Evolutionary conservation across 2,329 filamentous ascomycete species (phyloP), one percentile per base, ranked within the genome.

Genomic region (Ophiostoma triangulosporum): DNA sequence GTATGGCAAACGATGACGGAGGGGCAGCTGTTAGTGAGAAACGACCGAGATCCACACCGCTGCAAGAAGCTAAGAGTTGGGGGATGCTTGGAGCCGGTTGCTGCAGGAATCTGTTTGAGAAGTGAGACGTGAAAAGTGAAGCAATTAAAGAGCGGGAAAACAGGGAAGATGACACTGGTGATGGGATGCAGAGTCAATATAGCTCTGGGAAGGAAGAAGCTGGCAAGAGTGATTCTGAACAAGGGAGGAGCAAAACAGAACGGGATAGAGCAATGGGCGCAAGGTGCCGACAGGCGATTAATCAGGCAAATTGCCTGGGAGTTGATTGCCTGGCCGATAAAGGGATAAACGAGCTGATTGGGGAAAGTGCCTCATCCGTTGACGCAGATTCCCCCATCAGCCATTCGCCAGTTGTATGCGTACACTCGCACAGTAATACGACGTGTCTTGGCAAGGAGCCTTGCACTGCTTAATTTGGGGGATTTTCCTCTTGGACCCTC

Each of bases 281-380:
- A 50, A 29, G 27, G 9, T 4, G 24, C 24, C 12, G 22, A 29
- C 40, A 15, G 38, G 17, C 38, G 12, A 26, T 29, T 17, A 36
- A 52, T 22, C 50, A 45, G 31, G 53, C 52, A 26, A 51, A 38
- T 36, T 48, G 48, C 22, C 38, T 48, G 48, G 29, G 31, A n/a
- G n/a, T n/a, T n/a, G n/a, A 38, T 36, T 48, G 48, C 22, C 38
- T 48, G 48, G 29, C 22, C 48, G 43, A 43, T 40, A 40, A 40
- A 48, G 49, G 40, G 40, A 49, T 48, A 46, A 38, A 51, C 38
- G 35, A 43, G 26, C 27, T 29, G n/a, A n/a, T 54, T 33, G 46
- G 48, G 52, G 53, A 54, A 56, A 56, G 54, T 53, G 36, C 48
- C 54, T 53, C 54, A 53, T 24, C 29, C 32, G 9, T 15, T 40